Base-by-base conservation (phyloP, 805 yeast species). In the Candida boidinii region DNA sequence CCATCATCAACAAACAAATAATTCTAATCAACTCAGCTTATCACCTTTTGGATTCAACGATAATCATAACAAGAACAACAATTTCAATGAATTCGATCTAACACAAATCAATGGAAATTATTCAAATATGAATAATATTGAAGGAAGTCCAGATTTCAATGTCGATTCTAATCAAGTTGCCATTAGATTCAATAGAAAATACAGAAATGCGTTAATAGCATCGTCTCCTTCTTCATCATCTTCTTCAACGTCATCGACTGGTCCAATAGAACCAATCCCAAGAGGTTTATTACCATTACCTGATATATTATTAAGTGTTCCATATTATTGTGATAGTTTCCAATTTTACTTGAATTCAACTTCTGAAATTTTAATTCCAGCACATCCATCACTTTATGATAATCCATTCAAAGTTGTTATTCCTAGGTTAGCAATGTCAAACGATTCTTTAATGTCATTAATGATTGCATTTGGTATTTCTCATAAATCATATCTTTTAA, bases 401-500 rank as follows among this genome's bases (percentile, higher is more conserved):
- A 77, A 79, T 43, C 94, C 94, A 0, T 81, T 80, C 56, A 67
- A 68, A 38, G 66, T 66, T 10, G 58, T 79, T 7, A 53, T 83
- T 10, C 90, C 92, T 0, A 71, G 70, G 43, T 64, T 82, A 68
- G 86, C 90, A 1, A 59, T 76, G 65, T 62, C 65, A 17, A 64
- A 69, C 37, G 70, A 73, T 4, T 69, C 81, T 0, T 50, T 81
- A 12, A 52, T 79, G 41, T 66, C 82, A 1, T 58, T 80, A 1
- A 39, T 80, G 11, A 51, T 80, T 19, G 73, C 75, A 1, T 67
- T 67, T 43, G 69, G 72, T 5, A 58, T 68, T 1, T 49, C 62
- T 4, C 75, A 71, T 42, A 48, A 49, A 34, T 42, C 37, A 22
- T 45, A 41, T 26, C 33, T 48, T 30, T 32, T 43, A 31, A 48